Evolutionary conservation across 75 land plant genomes (phyloP).

Genomic region (Chamaecyparis obtusa): DNA sequence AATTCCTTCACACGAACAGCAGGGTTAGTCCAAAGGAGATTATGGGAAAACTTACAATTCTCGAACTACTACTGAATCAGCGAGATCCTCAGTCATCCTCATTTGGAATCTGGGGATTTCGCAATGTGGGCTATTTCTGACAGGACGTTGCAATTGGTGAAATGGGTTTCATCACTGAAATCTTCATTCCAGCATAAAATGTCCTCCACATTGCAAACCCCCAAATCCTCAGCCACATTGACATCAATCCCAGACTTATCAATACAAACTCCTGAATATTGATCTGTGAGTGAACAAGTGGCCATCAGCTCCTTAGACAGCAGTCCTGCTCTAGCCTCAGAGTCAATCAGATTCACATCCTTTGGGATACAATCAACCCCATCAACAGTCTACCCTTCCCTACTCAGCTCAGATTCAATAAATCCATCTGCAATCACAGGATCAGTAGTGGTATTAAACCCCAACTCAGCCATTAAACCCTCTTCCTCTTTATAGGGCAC

Average conservation of each 20-base stretch:
- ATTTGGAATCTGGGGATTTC: not conserved
- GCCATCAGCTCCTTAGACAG: too few species aligned
- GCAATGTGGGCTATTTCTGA: not conserved
- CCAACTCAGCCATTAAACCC: not conserved
- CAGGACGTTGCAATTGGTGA: not conserved
- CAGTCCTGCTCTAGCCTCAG: too few species aligned
- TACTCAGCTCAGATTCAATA: too few species aligned
- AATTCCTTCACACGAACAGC: not conserved
- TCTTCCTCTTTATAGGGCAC: slow-evolving; percentile 22
- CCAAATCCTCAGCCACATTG: not conserved
- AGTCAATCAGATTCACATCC: not conserved
- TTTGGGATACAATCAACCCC: not conserved
- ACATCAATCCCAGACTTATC: not conserved
- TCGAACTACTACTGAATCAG: too few species aligned
- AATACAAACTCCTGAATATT: too few species aligned
- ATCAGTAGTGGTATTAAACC: not conserved
- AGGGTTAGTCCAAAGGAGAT: not conserved
- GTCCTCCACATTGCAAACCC: not conserved
- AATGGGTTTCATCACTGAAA: not conserved
- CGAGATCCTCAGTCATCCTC: not conserved
- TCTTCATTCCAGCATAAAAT: not conserved
- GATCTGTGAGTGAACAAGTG: too few species aligned
- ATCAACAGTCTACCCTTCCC: too few species aligned
- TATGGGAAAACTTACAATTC: not conserved
- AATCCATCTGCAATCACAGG: not conserved